Evolutionary conservation across 1,284 basidiomycete genomes (phyloP).

Genomic region (Porogramme epimiltina): DNA sequence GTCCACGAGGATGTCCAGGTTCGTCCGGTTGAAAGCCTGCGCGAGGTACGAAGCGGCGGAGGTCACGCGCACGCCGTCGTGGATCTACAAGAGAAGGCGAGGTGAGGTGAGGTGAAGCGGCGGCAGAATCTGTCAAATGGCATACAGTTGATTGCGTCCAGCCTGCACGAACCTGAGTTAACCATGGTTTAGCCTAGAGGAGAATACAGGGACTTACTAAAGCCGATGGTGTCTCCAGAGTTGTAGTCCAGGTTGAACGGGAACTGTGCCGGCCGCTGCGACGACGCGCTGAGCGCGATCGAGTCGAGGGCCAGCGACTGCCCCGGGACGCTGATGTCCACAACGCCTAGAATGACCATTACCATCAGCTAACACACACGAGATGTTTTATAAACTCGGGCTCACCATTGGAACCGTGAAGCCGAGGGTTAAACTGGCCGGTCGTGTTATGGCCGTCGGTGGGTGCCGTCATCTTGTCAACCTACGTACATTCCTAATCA

Average conservation of each 20-base stretch:
- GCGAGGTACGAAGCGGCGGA: conserved; percentile 32
- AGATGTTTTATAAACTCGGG: not conserved
- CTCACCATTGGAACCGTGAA: not conserved
- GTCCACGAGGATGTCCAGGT: conserved; percentile 42
- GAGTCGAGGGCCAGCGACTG: not conserved
- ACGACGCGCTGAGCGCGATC: conserved; percentile 30
- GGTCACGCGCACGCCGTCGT: conserved; percentile 25
- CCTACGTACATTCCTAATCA: not conserved
- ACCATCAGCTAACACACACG: not conserved
- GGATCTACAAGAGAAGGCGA: conserved; percentile 3
- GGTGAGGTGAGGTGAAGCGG: not conserved
- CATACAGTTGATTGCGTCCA: conserved; percentile 9
- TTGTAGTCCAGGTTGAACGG: conserved; percentile 43
- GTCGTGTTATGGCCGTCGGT: conserved; percentile 3
- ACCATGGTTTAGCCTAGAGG: not conserved
- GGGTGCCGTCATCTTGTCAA: conserved; percentile 1
- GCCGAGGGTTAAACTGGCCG: conserved; percentile 1
- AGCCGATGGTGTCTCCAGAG: conserved; percentile 37
- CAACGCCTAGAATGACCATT: not conserved
- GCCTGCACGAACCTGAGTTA: not conserved
- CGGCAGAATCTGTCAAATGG: not conserved
- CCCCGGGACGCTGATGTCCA: conserved; percentile 1
- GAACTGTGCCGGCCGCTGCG: conserved; percentile 35
- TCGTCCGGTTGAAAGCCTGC: conserved; percentile 33
- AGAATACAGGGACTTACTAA: conserved; percentile 27